Evolutionary conservation across 2,329 filamentous ascomycete genomes (phyloP), one percentile per base, ranked within the genome.

Genomic region (Pseudopithomyces maydicus): DNA sequence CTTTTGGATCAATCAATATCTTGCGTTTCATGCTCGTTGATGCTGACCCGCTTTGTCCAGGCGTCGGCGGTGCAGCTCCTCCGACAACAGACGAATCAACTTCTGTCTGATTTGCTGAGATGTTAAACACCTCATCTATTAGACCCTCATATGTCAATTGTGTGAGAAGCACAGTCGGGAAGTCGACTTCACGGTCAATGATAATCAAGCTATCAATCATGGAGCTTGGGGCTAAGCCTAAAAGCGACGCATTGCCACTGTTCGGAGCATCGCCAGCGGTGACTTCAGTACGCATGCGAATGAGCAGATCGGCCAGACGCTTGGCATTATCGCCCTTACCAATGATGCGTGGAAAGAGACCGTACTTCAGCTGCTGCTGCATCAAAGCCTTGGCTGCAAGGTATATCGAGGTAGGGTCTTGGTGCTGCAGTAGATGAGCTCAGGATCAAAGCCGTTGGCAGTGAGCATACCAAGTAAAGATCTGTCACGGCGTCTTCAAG

Each of bases 141-240:
- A 99, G 82, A 3, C 95, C 95, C 78, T 99, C 94, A 70, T 99
- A 99, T 1, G 95, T 99, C 59, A 99, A 81, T 74, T 99, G 95
- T 0, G 94, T 98, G 52, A 99, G 87, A 15, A 99, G 83, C 0
- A 90, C 89, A 1, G 95, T 97, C 15, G 94, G 91, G 69, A 95
- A 92, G 74, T 99, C 95, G 54, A 97, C 90, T 73, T 97, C 93
- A 48, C 95, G 90, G 75, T 99, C 95, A 54, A 99, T 92, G 58
- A 99, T 90, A 68, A 99, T 93, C 57, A 97, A 81, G 70, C 90
- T 96, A 74, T 99, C 95, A 46, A 92, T 90, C 6, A 88, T 88
- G 11, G 90, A 90, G 74, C 95, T 98, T 12, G 95, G 94, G 11
- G 91, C 88, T 23, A 96, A 81, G 6, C 90, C 90, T 43, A 88